Evolutionary conservation across 2,329 filamentous ascomycete species (phyloP).

Genomic region (Byssochlamys sp.): DNA sequence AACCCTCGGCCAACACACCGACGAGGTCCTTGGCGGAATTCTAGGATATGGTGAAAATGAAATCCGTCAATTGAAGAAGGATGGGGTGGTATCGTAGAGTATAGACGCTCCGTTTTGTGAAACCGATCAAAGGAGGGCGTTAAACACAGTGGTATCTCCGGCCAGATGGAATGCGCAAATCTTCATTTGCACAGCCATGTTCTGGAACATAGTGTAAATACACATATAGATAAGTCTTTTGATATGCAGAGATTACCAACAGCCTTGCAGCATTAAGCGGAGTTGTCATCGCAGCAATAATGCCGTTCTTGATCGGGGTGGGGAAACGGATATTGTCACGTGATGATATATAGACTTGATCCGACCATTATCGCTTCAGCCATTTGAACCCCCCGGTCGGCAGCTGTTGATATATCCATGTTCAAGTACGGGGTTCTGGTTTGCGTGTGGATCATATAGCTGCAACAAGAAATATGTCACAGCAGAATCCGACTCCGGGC

Average conservation of each 20-base stretch:
- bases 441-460: neutral
- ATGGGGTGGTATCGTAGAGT: slow-evolving; percentile 54
- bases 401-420: slow-evolving; percentile 1
- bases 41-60: slow-evolving; percentile 51
- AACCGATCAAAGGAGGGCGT: neutral
- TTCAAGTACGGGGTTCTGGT: neutral
- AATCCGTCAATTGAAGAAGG: slow-evolving; percentile 53
- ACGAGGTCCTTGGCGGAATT: slow-evolving; percentile 60
- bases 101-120: neutral
- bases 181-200: neutral
- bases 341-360: slow-evolving; percentile 21
- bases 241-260: neutral
- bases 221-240: neutral
- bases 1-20: slow-evolving; percentile 75
- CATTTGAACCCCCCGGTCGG: neutral
- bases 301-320: slow-evolving; percentile 2
- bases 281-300: neutral
- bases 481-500: slow-evolving; percentile 14
- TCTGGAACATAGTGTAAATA: neutral
- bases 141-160: neutral
- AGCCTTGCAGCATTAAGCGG: neutral
- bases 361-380: slow-evolving; percentile 3
- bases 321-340: slow-evolving; percentile 13
- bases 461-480: slow-evolving; percentile 13
- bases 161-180: neutral